These are phyloP conservation scores for Crithidia fasciculata DNA, from an alignment of 208 protist genomes.

Conservation along the genomic window DNA sequence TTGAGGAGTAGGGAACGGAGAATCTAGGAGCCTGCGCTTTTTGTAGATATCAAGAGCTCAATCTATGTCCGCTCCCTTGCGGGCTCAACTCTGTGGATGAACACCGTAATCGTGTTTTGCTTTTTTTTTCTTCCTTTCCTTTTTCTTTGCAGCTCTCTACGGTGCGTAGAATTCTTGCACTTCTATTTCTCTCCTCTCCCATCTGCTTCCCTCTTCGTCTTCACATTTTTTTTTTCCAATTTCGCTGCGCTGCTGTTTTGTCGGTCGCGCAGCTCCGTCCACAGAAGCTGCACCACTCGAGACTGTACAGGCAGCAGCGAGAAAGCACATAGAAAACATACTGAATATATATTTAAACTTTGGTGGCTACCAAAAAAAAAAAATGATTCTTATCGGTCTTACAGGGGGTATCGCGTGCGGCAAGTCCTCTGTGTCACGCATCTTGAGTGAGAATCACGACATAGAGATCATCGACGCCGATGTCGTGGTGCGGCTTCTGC, in stretches of 20 bases:
- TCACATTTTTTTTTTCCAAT: too few relatives aligned
- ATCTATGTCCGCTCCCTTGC: too few relatives aligned
- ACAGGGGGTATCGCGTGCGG: slow-evolving; percentile 93
- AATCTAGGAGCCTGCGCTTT: too few relatives aligned
- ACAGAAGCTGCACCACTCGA: too few relatives aligned
- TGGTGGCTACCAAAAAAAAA: neutral
- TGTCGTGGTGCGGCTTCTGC: slow-evolving; percentile 74
- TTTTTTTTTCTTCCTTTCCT: slow-evolving; percentile 4
- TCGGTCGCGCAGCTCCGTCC: too few relatives aligned
- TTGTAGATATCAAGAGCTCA: too few relatives aligned
- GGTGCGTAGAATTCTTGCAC: too few relatives aligned
- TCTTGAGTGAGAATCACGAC: slow-evolving; percentile 56
- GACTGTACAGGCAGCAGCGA: too few relatives aligned
- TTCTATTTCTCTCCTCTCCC: too few relatives aligned
- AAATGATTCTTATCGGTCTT: slow-evolving; percentile 89
- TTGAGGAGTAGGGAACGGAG: too few relatives aligned
- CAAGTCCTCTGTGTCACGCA: slow-evolving; percentile 83
- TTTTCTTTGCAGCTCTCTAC: neutral
- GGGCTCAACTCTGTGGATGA: too few relatives aligned
- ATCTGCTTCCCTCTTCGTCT: neutral
- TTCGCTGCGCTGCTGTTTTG: too few relatives aligned
- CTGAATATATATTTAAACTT: neutral
- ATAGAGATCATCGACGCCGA: slow-evolving; percentile 87
- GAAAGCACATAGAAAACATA: neutral
- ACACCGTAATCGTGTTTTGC: neutral